Conservation (phyloP, 768 basidiomycete genomes). For the Mycena albidolilacea region DNA sequence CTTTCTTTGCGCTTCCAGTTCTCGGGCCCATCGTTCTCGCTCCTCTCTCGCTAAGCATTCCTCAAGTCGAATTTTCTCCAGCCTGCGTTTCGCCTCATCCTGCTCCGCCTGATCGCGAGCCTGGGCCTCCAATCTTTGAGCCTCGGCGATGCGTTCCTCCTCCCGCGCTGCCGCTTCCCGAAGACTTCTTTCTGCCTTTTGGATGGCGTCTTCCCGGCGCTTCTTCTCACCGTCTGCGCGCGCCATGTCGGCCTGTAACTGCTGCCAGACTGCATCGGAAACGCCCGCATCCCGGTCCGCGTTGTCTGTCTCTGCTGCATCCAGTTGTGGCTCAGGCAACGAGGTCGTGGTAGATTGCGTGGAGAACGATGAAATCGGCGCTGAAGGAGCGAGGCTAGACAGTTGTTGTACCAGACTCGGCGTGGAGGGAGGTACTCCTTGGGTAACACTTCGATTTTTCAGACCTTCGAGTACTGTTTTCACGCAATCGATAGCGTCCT, state of each 20-base stretch:
- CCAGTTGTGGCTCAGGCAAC: neutral
- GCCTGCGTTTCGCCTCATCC: conserved; percentile 40
- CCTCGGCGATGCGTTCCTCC: conserved; percentile 37
- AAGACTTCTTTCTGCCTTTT: conserved; percentile 40
- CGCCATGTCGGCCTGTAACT: conserved; percentile 59
- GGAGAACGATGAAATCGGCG: conserved; percentile 16
- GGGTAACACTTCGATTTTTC: conserved; percentile 15
- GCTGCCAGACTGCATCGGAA: conserved; percentile 64
- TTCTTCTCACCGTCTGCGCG: conserved; percentile 48
- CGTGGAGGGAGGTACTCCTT: conserved; percentile 10
- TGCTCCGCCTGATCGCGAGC: conserved; percentile 36
- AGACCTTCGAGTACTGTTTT: conserved; percentile 31
- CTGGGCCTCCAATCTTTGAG: conserved; percentile 35
- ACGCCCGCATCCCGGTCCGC: conserved; percentile 66
- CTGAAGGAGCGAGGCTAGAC: neutral
- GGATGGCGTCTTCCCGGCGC: conserved; percentile 40
- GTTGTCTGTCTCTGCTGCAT: conserved; percentile 15
- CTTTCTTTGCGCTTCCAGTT: conserved; percentile 43
- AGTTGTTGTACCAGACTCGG: conserved; percentile 17
- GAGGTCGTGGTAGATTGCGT: conserved; percentile 10
- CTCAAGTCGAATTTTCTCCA: conserved; percentile 43
- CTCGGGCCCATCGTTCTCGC: conserved; percentile 42
- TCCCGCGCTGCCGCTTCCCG: conserved; percentile 37
- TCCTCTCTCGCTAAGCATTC: conserved; percentile 40
- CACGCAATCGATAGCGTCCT: conserved; percentile 49